phyloP scores from a whole-genome alignment of 1,284 basidiomycete genomes.

The Neonothopanus nambi region DNA sequence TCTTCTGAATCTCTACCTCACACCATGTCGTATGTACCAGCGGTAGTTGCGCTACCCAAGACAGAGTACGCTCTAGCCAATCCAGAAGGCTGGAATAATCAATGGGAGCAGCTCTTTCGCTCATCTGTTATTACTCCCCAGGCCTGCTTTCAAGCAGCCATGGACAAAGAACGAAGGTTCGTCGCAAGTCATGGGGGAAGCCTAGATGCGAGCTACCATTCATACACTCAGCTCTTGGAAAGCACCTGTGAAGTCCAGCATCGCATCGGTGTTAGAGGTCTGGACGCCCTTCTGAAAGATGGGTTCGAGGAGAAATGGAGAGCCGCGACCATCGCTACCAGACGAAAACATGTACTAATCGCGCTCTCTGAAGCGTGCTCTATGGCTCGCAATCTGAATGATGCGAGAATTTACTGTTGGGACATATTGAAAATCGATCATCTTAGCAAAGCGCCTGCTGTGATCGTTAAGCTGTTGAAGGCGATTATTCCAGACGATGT shows the following conservation, averaged over 20 bases:
- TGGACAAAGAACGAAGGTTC: neutral
- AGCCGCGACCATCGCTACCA: neutral
- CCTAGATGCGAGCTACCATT: too few species aligned
- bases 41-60: neutral
- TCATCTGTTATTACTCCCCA: neutral
- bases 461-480: constrained; percentile 14
- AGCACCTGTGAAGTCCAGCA: constrained; percentile 10
- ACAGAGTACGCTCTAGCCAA: neutral
- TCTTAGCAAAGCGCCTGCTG: constrained; percentile 9
- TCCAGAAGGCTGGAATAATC: neutral
- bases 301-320: constrained; percentile 16
- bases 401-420: constrained; percentile 6
- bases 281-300: neutral
- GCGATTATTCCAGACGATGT: constrained; percentile 16
- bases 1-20: neutral
- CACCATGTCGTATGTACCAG: neutral
- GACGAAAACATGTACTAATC: constrained; percentile 16
- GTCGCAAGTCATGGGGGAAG: neutral
- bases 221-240: constrained; percentile 1
- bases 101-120: neutral
- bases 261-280: constrained; percentile 5
- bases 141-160: neutral
- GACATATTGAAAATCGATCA: constrained; percentile 12
- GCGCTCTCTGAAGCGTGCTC: constrained; percentile 10
- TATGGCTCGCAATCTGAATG: constrained; percentile 16